These are phyloP conservation scores for Echinosphaeria canescens DNA, from an alignment of 2,329 filamentous ascomycete species.

Conservation along the genomic window DNA sequence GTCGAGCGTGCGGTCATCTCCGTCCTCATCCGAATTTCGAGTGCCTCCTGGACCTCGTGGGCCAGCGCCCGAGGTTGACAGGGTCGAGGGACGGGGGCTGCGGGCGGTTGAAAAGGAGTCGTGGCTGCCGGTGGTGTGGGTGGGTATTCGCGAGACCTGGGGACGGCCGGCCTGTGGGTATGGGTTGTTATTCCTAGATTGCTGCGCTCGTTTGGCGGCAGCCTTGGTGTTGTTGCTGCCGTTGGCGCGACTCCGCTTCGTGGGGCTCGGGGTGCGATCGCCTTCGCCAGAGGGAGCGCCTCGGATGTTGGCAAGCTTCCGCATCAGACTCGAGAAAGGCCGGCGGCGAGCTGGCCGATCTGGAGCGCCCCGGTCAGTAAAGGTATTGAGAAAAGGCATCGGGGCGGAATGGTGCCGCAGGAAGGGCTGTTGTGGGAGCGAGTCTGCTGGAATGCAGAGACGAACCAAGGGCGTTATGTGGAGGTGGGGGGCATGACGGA, in stretches of 20 bases:
- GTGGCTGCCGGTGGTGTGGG: constrained; percentile 19
- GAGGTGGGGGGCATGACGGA: no score
- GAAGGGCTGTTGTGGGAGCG: constrained; percentile 2
- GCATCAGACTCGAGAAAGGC: constrained; percentile 87
- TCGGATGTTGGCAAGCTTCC: constrained; percentile 66
- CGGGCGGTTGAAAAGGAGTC: constrained; percentile 32
- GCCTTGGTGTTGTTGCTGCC: constrained; percentile 17
- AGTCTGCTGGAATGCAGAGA: constrained; percentile 1
- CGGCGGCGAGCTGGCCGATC: constrained; percentile 44
- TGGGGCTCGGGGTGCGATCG: no score
- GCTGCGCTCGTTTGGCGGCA: constrained; percentile 29
- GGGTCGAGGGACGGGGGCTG: constrained; percentile 23
- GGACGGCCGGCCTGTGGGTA: constrained; percentile 72
- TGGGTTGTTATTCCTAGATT: constrained; percentile 62
- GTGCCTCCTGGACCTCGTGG: no score
- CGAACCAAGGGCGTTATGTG: no score
- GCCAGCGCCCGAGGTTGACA: no score
- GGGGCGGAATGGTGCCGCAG: constrained; percentile 3
- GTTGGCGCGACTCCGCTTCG: constrained; percentile 37
- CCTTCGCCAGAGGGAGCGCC: no score
- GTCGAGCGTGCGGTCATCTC: no score
- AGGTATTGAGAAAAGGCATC: constrained; percentile 7
- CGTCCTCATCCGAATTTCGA: no score
- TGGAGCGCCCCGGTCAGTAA: constrained; percentile 36
- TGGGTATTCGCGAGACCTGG: no score